Conservation (phyloP, 1,284 basidiomycete species). For the Naganishia albida region DNA sequence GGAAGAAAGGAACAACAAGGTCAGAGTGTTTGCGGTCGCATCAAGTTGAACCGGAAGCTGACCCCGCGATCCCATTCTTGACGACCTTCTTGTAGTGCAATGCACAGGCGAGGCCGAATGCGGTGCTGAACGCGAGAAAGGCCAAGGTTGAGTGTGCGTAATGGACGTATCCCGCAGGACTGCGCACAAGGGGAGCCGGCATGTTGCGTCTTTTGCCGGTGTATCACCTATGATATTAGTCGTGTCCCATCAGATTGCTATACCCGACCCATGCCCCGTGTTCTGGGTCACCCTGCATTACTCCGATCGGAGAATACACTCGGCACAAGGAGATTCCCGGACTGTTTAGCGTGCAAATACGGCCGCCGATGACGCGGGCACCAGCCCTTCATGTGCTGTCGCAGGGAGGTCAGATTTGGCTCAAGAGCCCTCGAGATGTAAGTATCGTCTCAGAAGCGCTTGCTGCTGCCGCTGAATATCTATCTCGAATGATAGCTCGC, state of each 20-base stretch:
- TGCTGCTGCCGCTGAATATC: too few species aligned
- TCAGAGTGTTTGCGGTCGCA: not conserved
- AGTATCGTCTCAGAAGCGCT: not conserved
- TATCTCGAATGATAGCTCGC: constrained; percentile 63
- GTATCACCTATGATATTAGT: too few species aligned
- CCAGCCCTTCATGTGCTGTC: too few species aligned
- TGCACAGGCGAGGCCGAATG: constrained; percentile 67
- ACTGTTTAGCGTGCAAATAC: not conserved
- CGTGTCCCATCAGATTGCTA: too few species aligned
- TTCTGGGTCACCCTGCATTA: too few species aligned
- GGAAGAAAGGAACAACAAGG: not conserved
- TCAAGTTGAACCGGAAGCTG: not conserved
- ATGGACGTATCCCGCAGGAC: constrained; percentile 40
- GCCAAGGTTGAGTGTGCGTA: constrained; percentile 69
- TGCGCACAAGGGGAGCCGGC: constrained; percentile 18
- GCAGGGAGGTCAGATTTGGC: constrained; percentile 19
- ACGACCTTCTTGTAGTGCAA: constrained; percentile 85
- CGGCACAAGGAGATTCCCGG: not conserved
- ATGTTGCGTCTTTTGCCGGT: not conserved
- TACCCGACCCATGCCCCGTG: too few species aligned
- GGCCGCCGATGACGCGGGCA: not conserved
- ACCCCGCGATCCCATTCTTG: constrained; percentile 69
- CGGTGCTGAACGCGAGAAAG: constrained; percentile 67
- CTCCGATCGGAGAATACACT: not conserved
- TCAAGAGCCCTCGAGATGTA: constrained; percentile 27